Evolutionary conservation across 805 yeast species (phyloP).

Genomic region (Schizosaccharomyces cryophilus): DNA sequence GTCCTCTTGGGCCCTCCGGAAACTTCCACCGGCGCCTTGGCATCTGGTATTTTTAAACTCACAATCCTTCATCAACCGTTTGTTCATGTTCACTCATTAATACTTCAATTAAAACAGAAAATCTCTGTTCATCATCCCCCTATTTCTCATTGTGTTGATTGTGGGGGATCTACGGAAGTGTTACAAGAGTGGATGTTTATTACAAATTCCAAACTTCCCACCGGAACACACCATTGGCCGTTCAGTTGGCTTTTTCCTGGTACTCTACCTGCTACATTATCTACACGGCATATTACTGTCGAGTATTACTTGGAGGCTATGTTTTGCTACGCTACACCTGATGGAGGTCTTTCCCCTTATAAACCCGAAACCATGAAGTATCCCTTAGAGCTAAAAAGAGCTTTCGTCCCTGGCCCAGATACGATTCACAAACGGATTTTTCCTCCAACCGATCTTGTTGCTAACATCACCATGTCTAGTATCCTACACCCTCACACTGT

Average conservation of each 20-base stretch:
- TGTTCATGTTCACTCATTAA: slow-evolving; percentile 30
- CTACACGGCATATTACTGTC: slow-evolving; percentile 37
- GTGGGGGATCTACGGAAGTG: slow-evolving; percentile 30
- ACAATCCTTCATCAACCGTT: slow-evolving; percentile 19
- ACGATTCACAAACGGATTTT: slow-evolving; percentile 70
- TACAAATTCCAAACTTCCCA: slow-evolving; percentile 27
- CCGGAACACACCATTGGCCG: slow-evolving; percentile 72
- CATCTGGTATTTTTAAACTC: slow-evolving; percentile 54
- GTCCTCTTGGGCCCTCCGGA: slow-evolving; percentile 55
- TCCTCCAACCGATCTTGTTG: slow-evolving; percentile 84
- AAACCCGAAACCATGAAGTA: slow-evolving; percentile 10
- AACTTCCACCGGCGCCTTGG: slow-evolving; percentile 64
- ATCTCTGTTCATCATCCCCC: slow-evolving; percentile 44
- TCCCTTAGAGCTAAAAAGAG: slow-evolving; percentile 55
- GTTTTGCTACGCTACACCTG: background rate
- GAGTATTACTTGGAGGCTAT: slow-evolving; percentile 53
- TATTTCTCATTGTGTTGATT: slow-evolving; percentile 31
- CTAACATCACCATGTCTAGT: slow-evolving; percentile 68
- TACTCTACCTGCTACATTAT: slow-evolving; percentile 50
- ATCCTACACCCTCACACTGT: slow-evolving; percentile 71
- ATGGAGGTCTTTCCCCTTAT: slow-evolving; percentile 6
- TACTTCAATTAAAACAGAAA: slow-evolving; percentile 44
- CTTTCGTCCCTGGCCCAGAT: slow-evolving; percentile 60
- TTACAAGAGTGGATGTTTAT: slow-evolving; percentile 79
- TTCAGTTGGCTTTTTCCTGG: slow-evolving; percentile 81